Base-by-base conservation (phyloP, 2,329 filamentous ascomycete species). In the Thielaviopsis cerberus region DNA sequence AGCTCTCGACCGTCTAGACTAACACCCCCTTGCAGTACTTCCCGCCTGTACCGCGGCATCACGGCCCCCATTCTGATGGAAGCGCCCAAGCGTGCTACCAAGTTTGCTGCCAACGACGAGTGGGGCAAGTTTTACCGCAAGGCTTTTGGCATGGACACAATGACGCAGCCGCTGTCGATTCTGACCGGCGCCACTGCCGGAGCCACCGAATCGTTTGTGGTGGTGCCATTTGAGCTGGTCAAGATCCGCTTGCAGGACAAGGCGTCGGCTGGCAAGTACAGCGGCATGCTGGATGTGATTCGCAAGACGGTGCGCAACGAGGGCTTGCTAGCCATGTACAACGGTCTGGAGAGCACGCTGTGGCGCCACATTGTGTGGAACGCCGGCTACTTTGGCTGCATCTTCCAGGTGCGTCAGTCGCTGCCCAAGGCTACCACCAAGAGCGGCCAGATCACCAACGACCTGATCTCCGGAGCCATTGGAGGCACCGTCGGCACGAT, bases 231-330 rank as follows among this genome's bases (percentile, higher is more conserved):
- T 71, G 92, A 96, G 76, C 81, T 96, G 60, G 85, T 98, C 78
- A 98, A 98, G 81, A 98, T 98, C 69, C 85, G 92, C 64, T 79
- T 98, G 53, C 92, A 98, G 72, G 92, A 98, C 75, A 89, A 87
- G 73, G 88, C 91, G 17, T 92, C 89, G 55, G 88, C 91, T 50
- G 82, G 86, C 69, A 94, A 87, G 71, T 92, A 92, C 75, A 85
- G 75, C 63, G 86, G 88, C 70, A 85, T 88, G 77, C 65, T 90
- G 37, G 88, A 94, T 72, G 85, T 84, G 62, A 80, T 92, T 26
- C 70, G 75, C 65, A 90, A 92, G 81, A 95, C 88, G 48, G 76
- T 96, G 65, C 81, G 81, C 69, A 77, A 83, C 61, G 91, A 97
- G 72, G 91, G 92, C 7, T 73, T 84, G 17, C 76, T 97, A 62